phyloP scores from a whole-genome alignment of 2,329 filamentous ascomycete genomes.

The Nothophoma quercina region DNA sequence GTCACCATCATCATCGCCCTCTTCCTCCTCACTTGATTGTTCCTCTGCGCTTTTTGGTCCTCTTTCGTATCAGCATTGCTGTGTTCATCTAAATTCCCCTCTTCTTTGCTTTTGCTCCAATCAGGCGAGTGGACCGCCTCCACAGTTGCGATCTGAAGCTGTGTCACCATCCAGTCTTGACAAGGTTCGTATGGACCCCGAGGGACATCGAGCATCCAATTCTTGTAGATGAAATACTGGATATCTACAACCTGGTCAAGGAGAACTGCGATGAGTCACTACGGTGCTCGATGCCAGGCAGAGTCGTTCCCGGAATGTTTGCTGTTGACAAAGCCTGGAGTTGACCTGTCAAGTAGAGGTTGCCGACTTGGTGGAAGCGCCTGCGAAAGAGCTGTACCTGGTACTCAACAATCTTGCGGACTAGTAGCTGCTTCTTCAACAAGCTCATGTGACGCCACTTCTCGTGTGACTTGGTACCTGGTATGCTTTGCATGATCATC shows the following conservation, averaged over 20 bases:
- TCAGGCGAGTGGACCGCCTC: too few relatives aligned
- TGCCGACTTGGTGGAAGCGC: background rate
- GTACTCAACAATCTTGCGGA: constrained; percentile 9
- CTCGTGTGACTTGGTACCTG: background rate
- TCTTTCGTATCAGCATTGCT: too few relatives aligned
- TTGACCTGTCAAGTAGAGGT: background rate
- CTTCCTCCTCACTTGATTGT: too few relatives aligned
- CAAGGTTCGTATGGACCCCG: too few relatives aligned
- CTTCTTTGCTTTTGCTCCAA: too few relatives aligned
- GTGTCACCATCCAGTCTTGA: too few relatives aligned
- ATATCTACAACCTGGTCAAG: background rate
- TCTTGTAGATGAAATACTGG: background rate
- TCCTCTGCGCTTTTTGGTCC: too few relatives aligned
- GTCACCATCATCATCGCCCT: too few relatives aligned
- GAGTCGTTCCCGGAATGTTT: background rate
- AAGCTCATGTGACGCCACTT: constrained; percentile 12
- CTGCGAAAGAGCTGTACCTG: background rate
- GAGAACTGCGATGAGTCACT: background rate
- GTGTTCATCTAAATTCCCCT: too few relatives aligned
- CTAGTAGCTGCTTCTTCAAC: constrained; percentile 18
- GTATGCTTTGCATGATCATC: background rate
- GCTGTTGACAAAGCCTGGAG: background rate
- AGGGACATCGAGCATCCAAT: too few relatives aligned
- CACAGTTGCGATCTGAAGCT: too few relatives aligned
- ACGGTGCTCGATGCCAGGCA: background rate